A percentile compares a stretch with the other conserved stretches of the same genome.
These are phyloP conservation scores for Phytophthora podocarpi DNA, from an alignment of 352 stramenopile genomes.

Conservation along the genomic window DNA sequence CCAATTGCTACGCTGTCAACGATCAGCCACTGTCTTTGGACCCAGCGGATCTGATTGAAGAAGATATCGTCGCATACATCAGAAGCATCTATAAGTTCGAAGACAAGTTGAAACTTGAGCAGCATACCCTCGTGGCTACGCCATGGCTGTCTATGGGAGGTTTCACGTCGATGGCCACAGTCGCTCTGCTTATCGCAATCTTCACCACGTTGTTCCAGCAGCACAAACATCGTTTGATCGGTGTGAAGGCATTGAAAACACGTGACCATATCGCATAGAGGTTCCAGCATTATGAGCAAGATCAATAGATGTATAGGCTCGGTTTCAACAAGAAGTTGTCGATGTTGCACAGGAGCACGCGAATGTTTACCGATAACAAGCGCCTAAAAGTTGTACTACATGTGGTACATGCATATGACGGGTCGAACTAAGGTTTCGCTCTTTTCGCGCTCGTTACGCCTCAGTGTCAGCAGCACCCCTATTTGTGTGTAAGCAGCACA, in stretches of 20 bases:
- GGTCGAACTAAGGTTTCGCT: too few relatives aligned
- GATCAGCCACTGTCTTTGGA: constrained; percentile 48
- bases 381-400: too few relatives aligned
- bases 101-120: constrained; percentile 28
- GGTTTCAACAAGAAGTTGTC: too few relatives aligned
- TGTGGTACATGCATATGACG: too few relatives aligned
- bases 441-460: too few relatives aligned
- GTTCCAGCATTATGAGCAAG: too few relatives aligned
- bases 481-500: too few relatives aligned
- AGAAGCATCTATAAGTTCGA: constrained; percentile 48
- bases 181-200: constrained; percentile 30
- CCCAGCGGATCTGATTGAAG: constrained; percentile 40
- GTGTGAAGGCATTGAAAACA: constrained; percentile 21
- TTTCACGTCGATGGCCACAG: constrained; percentile 35
- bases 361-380: too few relatives aligned
- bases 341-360: too few relatives aligned
- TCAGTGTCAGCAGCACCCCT: too few relatives aligned
- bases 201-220: constrained; percentile 17
- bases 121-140: constrained; percentile 12
- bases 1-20: constrained; percentile 49
- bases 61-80: constrained; percentile 58
- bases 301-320: too few relatives aligned
- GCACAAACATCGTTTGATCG: constrained; percentile 23
- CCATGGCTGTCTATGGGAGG: constrained; percentile 28
- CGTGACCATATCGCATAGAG: constrained; percentile 35